Evolutionary conservation across 768 basidiomycete species (phyloP).

Genomic region (Hericium erinaceus): DNA sequence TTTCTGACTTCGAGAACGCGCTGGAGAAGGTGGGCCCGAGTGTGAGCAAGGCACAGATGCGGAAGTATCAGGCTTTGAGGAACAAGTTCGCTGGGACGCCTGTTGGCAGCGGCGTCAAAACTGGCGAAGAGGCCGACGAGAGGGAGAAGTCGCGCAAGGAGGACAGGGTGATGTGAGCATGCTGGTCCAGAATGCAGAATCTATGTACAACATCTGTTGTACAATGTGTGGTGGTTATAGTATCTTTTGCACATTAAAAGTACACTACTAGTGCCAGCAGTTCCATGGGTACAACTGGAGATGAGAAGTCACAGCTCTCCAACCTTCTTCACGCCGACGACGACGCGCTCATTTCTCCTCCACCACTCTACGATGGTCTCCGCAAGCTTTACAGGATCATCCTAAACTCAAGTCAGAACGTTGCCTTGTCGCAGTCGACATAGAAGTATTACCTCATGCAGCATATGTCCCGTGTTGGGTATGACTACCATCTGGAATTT

Average conservation of each 20-base stretch:
- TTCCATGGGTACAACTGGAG: background rate
- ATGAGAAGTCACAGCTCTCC: constrained; percentile 30
- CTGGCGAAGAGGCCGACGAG: constrained; percentile 9
- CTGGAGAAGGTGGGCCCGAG: constrained; percentile 79
- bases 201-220: background rate
- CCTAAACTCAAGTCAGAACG: constrained; percentile 33
- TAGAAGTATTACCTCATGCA: constrained; percentile 70
- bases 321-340: constrained; percentile 51
- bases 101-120: constrained; percentile 25
- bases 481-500: constrained; percentile 94
- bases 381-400: constrained; percentile 75
- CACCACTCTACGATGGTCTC: constrained; percentile 84
- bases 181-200: background rate
- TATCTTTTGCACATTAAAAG: background rate
- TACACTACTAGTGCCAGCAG: background rate
- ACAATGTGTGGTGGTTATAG: background rate
- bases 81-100: constrained; percentile 80
- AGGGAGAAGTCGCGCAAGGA: background rate
- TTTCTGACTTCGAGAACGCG: constrained; percentile 66
- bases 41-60: constrained; percentile 71
- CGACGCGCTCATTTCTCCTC: constrained; percentile 73
- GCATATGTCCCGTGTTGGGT: constrained; percentile 81
- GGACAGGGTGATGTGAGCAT: background rate
- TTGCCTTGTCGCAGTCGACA: background rate
- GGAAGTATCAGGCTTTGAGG: constrained; percentile 72